A percentile compares a stretch with the other conserved stretches of the same genome.
These are phyloP conservation scores for Pyricularia sp. DNA, from an alignment of 2,329 filamentous ascomycete genomes.

Conservation along the genomic window DNA sequence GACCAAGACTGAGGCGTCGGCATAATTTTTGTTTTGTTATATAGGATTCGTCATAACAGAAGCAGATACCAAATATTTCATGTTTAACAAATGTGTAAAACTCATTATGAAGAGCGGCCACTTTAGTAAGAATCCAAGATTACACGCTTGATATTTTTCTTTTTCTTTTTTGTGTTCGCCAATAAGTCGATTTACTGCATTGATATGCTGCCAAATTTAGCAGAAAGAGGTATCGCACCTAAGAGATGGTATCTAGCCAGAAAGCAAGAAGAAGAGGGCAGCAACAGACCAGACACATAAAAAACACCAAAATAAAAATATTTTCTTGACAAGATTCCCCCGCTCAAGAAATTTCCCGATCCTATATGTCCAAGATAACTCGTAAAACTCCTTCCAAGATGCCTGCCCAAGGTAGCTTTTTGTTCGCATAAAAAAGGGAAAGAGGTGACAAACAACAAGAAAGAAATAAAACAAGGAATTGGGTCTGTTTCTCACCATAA, in stretches of 20 bases:
- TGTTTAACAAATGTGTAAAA: background rate
- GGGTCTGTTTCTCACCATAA: background rate
- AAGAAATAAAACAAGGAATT: background rate
- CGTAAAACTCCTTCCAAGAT: background rate
- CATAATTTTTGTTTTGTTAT: background rate
- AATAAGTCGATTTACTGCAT: background rate
- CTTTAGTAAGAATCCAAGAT: background rate
- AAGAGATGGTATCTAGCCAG: constrained; percentile 4
- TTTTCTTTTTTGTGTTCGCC: background rate
- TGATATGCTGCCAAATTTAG: background rate
- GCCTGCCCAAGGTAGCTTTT: background rate
- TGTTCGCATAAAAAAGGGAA: background rate
- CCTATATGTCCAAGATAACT: background rate
- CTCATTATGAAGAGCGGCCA: background rate
- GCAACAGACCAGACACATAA: background rate
- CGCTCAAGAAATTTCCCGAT: background rate
- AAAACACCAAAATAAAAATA: background rate
- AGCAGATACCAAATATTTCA: background rate
- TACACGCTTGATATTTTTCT: background rate
- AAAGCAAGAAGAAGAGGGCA: background rate
- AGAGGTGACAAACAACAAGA: background rate
- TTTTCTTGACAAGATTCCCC: background rate
- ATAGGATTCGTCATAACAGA: background rate
- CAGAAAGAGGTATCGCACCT: constrained; percentile 1
- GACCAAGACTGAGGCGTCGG: constrained; percentile 23